Conservation (phyloP, 2,329 filamentous ascomycete genomes). For the Xylariaceae sp. region DNA sequence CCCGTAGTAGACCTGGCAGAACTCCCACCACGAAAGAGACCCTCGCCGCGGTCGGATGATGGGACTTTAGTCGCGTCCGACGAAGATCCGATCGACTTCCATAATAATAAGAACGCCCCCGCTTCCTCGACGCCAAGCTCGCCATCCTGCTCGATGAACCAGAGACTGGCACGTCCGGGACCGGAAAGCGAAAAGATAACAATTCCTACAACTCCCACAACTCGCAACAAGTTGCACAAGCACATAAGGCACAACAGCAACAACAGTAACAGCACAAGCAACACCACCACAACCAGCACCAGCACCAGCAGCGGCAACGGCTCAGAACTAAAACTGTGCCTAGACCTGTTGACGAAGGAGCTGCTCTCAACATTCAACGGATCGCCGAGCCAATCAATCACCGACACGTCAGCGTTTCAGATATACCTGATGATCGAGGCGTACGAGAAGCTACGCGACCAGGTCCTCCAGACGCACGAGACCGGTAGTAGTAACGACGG, state of each 20-base stretch:
- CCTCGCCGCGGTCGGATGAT: slow-evolving; percentile 40
- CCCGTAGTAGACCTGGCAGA: slow-evolving; percentile 19
- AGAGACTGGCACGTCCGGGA: slow-evolving; percentile 13
- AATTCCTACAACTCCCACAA: slow-evolving; percentile 28
- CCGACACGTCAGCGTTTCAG: slow-evolving; percentile 44
- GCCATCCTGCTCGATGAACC: slow-evolving; percentile 19
- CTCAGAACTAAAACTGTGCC: slow-evolving; percentile 45
- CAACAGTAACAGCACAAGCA: too few species aligned
- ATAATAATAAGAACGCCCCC: slow-evolving; percentile 36
- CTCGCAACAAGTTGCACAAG: too few species aligned
- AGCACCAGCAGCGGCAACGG: too few species aligned
- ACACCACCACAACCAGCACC: too few species aligned
- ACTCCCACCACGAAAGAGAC: slow-evolving; percentile 10
- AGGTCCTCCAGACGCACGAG: slow-evolving; percentile 35
- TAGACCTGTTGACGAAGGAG: slow-evolving; percentile 47
- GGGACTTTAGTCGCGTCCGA: slow-evolving; percentile 43
- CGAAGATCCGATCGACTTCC: slow-evolving; percentile 43
- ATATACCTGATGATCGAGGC: slow-evolving; percentile 55
- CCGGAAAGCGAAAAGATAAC: slow-evolving; percentile 6
- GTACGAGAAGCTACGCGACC: slow-evolving; percentile 49
- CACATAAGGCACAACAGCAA: too few species aligned
- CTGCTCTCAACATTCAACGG: slow-evolving; percentile 38
- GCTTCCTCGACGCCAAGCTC: slow-evolving; percentile 35
- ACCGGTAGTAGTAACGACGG: slow-evolving; percentile 27
- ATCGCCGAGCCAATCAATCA: slow-evolving; percentile 23